Evolutionary conservation across 495 filamentous ascomycete species (phyloP).

Genomic region (Cenococcum geophilum): DNA sequence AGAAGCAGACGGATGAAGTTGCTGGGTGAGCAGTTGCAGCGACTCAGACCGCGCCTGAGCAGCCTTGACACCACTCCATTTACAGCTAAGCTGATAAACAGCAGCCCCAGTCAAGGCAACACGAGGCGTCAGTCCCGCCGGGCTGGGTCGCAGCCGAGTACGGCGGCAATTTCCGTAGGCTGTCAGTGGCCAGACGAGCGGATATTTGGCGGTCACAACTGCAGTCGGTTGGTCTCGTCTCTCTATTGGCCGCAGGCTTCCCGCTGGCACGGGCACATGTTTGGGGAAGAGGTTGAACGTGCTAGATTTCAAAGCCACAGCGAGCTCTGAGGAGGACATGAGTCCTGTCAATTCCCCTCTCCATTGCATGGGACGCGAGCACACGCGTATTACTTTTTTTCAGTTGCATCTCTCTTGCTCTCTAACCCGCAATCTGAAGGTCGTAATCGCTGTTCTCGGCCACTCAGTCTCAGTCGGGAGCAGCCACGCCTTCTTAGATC

Average conservation of each 20-base stretch:
- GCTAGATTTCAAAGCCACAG: background rate
- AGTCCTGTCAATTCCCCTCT: background rate
- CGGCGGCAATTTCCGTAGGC: background rate
- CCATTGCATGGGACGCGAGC: too few relatives aligned
- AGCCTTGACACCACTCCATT: background rate
- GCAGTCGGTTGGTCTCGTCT: background rate
- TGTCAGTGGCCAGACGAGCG: background rate
- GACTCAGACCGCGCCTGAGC: background rate
- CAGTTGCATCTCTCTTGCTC: too few relatives aligned
- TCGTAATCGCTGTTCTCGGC: too few relatives aligned
- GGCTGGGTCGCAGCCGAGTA: background rate
- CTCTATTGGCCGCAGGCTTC: background rate
- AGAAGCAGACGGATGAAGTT: slow-evolving; percentile 22
- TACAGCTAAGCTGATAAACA: slow-evolving; percentile 11
- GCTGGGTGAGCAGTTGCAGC: background rate
- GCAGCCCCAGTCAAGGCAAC: slow-evolving; percentile 7
- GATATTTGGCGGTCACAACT: background rate
- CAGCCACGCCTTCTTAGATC: too few relatives aligned
- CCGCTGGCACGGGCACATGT: background rate
- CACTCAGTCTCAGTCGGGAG: too few relatives aligned
- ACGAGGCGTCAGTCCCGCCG: background rate
- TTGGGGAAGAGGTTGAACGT: background rate
- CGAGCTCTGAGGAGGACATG: background rate
- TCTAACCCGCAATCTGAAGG: too few relatives aligned
- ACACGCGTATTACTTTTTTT: too few relatives aligned